Conservation (phyloP, 345 rosid genomes). For the Rhodamnia argentea region DNA sequence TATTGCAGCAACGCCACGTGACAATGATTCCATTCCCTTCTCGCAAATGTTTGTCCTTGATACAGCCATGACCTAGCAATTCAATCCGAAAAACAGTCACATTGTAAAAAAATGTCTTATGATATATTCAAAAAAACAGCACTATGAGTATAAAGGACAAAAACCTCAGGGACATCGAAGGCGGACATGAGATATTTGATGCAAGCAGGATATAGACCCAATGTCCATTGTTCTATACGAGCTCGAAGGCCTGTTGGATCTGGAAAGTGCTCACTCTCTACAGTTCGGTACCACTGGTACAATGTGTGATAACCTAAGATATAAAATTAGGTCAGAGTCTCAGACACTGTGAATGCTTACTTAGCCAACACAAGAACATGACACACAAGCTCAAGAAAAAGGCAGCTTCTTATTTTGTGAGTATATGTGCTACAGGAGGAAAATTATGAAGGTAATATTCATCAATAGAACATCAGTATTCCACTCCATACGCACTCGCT, state of each 20-base stretch:
- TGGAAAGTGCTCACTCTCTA: constrained; percentile 94
- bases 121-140: background rate
- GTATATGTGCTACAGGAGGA: background rate
- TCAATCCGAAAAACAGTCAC: background rate
- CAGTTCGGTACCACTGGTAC: constrained; percentile 90
- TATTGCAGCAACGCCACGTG: constrained; percentile 76
- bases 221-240: constrained; percentile 96
- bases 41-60: constrained; percentile 83
- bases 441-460: background rate
- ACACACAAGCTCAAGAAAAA: background rate
- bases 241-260: constrained; percentile 98
- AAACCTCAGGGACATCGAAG: constrained; percentile 97
- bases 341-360: background rate
- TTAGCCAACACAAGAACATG: background rate
- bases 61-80: constrained; percentile 89
- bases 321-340: background rate
- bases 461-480: background rate
- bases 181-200: constrained; percentile 99
- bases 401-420: background rate
- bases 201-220: constrained; percentile 97
- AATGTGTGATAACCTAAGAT: constrained; percentile 81
- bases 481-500: background rate
- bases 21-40: constrained; percentile 62
- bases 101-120: background rate
- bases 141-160: background rate